Evolutionary conservation across 164 flowering plant species (phyloP).

Genomic region (Liriodendron chinense): DNA sequence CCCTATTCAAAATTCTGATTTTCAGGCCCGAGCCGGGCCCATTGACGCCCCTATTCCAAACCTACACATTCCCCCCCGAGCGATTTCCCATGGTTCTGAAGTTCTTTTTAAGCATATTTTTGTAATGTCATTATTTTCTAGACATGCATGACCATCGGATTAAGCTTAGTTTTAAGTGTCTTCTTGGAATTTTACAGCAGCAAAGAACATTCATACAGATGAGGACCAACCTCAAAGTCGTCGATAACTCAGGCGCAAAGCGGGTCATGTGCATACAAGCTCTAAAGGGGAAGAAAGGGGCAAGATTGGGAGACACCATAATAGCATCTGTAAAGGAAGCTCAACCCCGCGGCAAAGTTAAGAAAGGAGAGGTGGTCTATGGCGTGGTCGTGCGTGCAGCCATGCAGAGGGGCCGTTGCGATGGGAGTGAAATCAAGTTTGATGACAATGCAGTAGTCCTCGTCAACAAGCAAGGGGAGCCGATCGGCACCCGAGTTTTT

Average conservation of each 20-base stretch:
- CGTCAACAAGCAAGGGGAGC: conserved; percentile 84
- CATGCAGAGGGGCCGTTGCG: conserved; percentile 75
- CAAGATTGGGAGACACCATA: conserved; percentile 85
- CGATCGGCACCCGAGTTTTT: conserved; percentile 76
- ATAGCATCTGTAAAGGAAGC: conserved; percentile 90
- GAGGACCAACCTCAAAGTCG: conserved; percentile 89
- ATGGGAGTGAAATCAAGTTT: conserved; percentile 86
- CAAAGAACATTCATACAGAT: conserved; percentile 82
- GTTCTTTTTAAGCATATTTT: not conserved
- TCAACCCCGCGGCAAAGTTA: conserved; percentile 78
- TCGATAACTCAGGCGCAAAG: conserved; percentile 89
- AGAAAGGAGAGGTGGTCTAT: conserved; percentile 58
- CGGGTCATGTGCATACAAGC: conserved; percentile 84
- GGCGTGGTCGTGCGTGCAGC: conserved; percentile 96
- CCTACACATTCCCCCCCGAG: too few relatives aligned
- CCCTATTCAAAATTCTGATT: too few relatives aligned
- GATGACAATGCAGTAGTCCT: conserved; percentile 94
- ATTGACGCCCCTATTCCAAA: too few relatives aligned
- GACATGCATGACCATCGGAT: not conserved
- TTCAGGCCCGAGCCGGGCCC: too few relatives aligned
- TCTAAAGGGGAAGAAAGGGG: conserved; percentile 73
- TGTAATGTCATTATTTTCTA: not conserved
- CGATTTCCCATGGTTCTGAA: not conserved
- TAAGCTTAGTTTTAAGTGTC: not conserved
- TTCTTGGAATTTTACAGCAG: conserved; percentile 38